Evolutionary conservation across 2,329 filamentous ascomycete genomes (phyloP), one percentile per base, ranked within the genome.

Genomic region (Scopulariopsis brevicaulis): DNA sequence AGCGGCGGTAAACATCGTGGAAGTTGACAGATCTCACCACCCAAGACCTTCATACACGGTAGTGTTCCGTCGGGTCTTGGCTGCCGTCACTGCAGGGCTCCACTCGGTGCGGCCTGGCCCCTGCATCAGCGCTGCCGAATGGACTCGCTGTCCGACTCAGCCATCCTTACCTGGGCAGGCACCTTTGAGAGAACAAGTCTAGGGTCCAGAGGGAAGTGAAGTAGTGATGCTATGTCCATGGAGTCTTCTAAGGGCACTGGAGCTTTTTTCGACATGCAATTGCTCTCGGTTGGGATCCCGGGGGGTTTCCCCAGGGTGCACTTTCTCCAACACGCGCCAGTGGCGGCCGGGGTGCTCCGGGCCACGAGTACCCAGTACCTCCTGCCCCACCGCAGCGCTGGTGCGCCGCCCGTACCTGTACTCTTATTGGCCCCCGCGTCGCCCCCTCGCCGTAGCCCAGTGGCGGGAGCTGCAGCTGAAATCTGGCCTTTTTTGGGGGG

Each of bases 401-500:
- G 15, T 18, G n/a, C 14, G n/a, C 6, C n/a, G 15, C 5, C 40
- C 40, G 40, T 46, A 46, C 40, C 40, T 46, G 40, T 46, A 46
- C 40, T 46, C 40, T n/a, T 14, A 46, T 46, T 46, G 40, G 15
- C 40, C 40, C 18, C 40, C 40, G 14, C 40, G 40, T n/a, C 40
- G 40, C 40, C 40, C n/a, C 18, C 37, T n/a, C 40, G n/a, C n/a
- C 15, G 15, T n/a, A 46, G 40, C 18, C 15, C 15, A 8, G 57
- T 59, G 57, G 57, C 57, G 53, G 53, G 5, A 51, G n/a, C 25
- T 59, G 14, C 52, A 67, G 63, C 67, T 74, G 74, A 73, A 75
- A 77, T 76, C 73, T 77, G 74, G 75, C 74, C 74, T 77, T 73
- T 59, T 56, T 59, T 54, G 54, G 32, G 43, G 24, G 28, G 28